Conservation (phyloP, 129 eudicot species). For the Gnaphalium uliginosum region DNA sequence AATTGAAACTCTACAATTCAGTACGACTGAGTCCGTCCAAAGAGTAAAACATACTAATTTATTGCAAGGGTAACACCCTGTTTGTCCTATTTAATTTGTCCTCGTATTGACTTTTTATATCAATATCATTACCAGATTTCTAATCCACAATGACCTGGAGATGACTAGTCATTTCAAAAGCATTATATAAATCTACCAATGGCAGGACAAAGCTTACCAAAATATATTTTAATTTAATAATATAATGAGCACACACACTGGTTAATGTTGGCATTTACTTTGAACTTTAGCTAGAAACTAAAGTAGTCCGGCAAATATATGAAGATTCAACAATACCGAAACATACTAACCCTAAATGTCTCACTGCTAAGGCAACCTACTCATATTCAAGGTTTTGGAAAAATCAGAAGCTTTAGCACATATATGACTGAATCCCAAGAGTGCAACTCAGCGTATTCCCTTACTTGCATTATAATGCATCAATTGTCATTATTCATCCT, state of each 20-base stretch:
- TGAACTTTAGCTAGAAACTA: not conserved
- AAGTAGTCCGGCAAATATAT: not conserved
- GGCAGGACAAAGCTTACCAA: slow-evolving; percentile 7
- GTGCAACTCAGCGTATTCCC: no score
- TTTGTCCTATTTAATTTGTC: slow-evolving; percentile 3
- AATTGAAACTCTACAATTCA: not conserved
- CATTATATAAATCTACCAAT: slow-evolving; percentile 2
- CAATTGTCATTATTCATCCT: not conserved
- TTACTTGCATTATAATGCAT: no score
- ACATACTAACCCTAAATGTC: not conserved
- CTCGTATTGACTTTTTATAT: not conserved
- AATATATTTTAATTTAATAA: not conserved
- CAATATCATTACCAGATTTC: not conserved
- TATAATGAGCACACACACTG: not conserved
- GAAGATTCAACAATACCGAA: not conserved
- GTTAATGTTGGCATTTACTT: slow-evolving; percentile 1
- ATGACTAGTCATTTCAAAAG: slow-evolving; percentile 14
- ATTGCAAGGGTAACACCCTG: not conserved
- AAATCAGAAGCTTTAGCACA: no score
- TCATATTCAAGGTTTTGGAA: slow-evolving; percentile 8
- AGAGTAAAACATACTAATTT: not conserved
- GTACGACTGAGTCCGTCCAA: not conserved
- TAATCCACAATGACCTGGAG: slow-evolving; percentile 16
- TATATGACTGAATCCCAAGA: no score
- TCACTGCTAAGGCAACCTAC: not conserved